Evolutionary conservation across 2,329 filamentous ascomycete genomes (phyloP).

Genomic region (Hymenoscyphus repandus): DNA sequence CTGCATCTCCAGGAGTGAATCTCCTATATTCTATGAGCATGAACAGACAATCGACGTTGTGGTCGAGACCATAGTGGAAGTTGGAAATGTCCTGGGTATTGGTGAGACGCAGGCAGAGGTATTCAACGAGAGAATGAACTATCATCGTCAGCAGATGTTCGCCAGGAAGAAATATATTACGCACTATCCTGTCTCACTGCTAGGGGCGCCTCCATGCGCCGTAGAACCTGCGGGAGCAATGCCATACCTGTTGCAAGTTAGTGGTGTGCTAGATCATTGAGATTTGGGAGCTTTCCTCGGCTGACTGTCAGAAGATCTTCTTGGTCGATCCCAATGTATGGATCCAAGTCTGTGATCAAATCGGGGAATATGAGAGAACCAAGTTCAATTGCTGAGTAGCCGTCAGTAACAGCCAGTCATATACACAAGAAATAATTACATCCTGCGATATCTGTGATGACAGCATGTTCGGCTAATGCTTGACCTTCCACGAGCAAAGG

Average conservation of each 20-base stretch:
- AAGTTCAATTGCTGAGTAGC: slow-evolving; percentile 14
- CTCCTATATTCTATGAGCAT: slow-evolving; percentile 11
- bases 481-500: neutral
- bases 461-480: slow-evolving; percentile 6
- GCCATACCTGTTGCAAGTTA: slow-evolving; percentile 8
- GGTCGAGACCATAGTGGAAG: slow-evolving; percentile 20
- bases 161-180: neutral
- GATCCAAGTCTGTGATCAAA: slow-evolving; percentile 16
- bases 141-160: neutral
- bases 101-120: slow-evolving; percentile 14
- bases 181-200: slow-evolving; percentile 17
- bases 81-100: slow-evolving; percentile 9
- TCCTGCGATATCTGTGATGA: slow-evolving; percentile 12
- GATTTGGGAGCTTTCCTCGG: slow-evolving; percentile 12
- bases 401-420: neutral
- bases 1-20: slow-evolving; percentile 19
- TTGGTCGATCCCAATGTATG: slow-evolving; percentile 16
- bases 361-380: slow-evolving; percentile 10
- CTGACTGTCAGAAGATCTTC: slow-evolving; percentile 15
- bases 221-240: slow-evolving; percentile 16
- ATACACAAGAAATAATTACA: slow-evolving; percentile 9
- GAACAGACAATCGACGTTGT: slow-evolving; percentile 13
- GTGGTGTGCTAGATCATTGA: neutral
- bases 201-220: slow-evolving; percentile 7
- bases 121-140: slow-evolving; percentile 21